phyloP scores from a whole-genome alignment of 805 yeast species.

The Kazachstania taianensis region DNA sequence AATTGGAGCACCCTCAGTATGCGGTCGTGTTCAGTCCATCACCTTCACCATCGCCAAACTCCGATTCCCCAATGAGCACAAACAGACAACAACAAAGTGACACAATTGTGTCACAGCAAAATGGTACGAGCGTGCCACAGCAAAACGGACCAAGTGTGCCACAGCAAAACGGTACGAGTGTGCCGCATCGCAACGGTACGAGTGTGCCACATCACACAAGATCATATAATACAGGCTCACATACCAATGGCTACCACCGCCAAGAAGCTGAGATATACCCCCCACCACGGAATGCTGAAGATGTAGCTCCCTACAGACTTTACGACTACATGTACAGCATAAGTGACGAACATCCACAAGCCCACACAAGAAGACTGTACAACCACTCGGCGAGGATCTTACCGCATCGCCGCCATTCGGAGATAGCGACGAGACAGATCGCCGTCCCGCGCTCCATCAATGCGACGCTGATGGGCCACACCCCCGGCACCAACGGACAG shows the following conservation, averaged over 20 bases:
- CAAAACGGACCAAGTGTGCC: slow-evolving; percentile 29
- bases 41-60: slow-evolving; percentile 7
- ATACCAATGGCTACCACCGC: slow-evolving; percentile 14
- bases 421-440: no score
- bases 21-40: no score
- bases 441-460: no score
- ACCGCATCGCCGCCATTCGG: no score
- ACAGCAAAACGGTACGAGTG: slow-evolving; percentile 28
- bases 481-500: no score
- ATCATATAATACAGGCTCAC: slow-evolving; percentile 16
- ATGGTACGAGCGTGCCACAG: slow-evolving; percentile 27
- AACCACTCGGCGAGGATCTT: no score
- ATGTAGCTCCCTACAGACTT: no score
- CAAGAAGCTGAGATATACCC: slow-evolving; percentile 14
- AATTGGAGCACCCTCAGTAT: no score
- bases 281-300: slow-evolving; percentile 11
- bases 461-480: no score
- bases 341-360: no score
- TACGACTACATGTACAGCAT: no score
- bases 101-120: slow-evolving; percentile 28
- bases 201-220: slow-evolving; percentile 8
- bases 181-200: slow-evolving; percentile 27
- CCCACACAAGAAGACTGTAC: no score
- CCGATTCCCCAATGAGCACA: slow-evolving; percentile 6
- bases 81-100: slow-evolving; percentile 21